phyloP scores from a whole-genome alignment of 139 green algal genomes.

The Bryopsis sp. region DNA sequence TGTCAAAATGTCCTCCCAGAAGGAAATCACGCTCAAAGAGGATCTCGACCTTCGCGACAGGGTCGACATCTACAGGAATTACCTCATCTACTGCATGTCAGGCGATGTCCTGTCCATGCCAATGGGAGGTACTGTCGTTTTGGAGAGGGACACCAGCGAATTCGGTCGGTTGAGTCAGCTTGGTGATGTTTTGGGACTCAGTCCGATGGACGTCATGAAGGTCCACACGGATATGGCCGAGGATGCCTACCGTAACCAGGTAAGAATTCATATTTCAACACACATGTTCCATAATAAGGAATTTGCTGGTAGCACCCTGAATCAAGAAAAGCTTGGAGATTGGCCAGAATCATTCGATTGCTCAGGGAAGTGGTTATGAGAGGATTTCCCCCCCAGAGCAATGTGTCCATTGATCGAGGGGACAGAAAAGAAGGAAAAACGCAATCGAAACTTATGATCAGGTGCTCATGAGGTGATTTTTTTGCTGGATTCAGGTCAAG shows the following conservation, averaged over 20 bases:
- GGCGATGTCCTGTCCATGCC: constrained; percentile 82
- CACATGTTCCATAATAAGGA: too few species aligned
- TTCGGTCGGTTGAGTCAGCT: constrained; percentile 75
- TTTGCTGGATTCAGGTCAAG: constrained; percentile 25
- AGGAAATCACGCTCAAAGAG: constrained; percentile 86
- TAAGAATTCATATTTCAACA: constrained; percentile 22
- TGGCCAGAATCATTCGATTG: too few species aligned
- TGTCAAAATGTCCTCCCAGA: constrained; percentile 49
- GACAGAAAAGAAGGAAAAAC: too few species aligned
- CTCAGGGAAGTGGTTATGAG: too few species aligned
- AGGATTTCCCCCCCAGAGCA: too few species aligned
- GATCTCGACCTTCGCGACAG: constrained; percentile 60
- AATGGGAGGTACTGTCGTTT: constrained; percentile 67
- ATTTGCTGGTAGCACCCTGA: too few species aligned
- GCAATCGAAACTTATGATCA: too few species aligned
- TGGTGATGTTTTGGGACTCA: constrained; percentile 74
- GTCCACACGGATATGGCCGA: constrained; percentile 83
- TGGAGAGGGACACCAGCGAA: constrained; percentile 69
- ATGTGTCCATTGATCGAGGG: too few species aligned
- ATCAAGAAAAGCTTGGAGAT: too few species aligned
- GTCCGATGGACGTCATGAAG: constrained; percentile 40
- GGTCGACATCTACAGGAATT: constrained; percentile 88
- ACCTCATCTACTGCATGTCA: constrained; percentile 83
- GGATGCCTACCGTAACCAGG: constrained; percentile 80
- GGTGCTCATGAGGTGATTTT: too few species aligned